Conservation (phyloP, 2,329 filamentous ascomycete species). For the Aspergillus brunneoviolaceus region DNA sequence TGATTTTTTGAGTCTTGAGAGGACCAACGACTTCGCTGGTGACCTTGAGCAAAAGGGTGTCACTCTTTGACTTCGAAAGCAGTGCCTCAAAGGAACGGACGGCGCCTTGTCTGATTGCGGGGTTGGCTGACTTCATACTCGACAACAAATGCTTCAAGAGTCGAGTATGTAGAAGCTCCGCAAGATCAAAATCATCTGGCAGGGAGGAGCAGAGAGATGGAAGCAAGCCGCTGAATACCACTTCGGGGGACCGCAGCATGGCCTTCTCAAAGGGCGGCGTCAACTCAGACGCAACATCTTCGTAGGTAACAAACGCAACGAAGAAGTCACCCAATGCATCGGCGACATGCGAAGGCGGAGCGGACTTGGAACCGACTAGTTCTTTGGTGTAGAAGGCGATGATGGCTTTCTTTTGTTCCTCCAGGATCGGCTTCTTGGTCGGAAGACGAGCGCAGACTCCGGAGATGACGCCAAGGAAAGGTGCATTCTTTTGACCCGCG, state of each 20-base stretch:
- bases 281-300: constrained; percentile 74
- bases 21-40: constrained; percentile 75
- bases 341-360: constrained; percentile 70
- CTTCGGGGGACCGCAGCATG: constrained; percentile 83
- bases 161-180: constrained; percentile 67
- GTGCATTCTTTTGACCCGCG: constrained; percentile 67
- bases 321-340: constrained; percentile 81
- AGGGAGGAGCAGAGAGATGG: constrained; percentile 71
- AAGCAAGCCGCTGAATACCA: constrained; percentile 77
- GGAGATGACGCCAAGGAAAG: constrained; percentile 80
- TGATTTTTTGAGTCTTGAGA: constrained; percentile 78
- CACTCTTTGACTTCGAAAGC: constrained; percentile 62
- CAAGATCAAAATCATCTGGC: constrained; percentile 71
- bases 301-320: constrained; percentile 65
- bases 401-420: constrained; percentile 67
- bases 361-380: constrained; percentile 73
- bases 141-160: constrained; percentile 85
- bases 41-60: constrained; percentile 62
- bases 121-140: constrained; percentile 87
- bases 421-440: constrained; percentile 61
- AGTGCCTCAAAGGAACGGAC: constrained; percentile 71
- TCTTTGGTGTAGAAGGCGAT: constrained; percentile 83
- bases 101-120: constrained; percentile 71
- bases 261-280: constrained; percentile 85
- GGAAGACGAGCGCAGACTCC: constrained; percentile 77